These are phyloP conservation scores for Sarocladium strictum DNA, from an alignment of 2,329 filamentous ascomycete species.

Conservation along the genomic window DNA sequence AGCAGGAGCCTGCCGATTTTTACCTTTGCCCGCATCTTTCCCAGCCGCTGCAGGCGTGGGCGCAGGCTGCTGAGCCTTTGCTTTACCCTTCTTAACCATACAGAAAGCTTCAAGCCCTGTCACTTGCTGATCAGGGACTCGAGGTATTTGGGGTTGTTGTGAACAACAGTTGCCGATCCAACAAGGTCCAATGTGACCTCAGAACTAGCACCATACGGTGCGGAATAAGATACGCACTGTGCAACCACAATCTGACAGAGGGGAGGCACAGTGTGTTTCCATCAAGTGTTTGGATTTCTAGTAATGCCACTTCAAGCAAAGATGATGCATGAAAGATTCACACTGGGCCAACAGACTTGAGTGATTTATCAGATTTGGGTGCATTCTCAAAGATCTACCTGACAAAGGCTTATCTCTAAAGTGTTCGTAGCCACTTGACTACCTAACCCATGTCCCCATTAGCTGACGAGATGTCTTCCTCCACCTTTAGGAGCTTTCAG, in stretches of 20 bases:
- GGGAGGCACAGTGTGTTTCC: not conserved
- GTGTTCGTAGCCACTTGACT: conserved; percentile 7
- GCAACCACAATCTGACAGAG: not conserved
- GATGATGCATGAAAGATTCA: no score
- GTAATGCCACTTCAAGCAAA: no score
- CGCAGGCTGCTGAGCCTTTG: conserved; percentile 36
- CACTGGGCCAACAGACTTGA: no score
- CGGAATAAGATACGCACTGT: not conserved
- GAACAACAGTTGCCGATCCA: not conserved
- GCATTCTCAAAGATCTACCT: not conserved
- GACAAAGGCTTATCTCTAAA: conserved; percentile 2
- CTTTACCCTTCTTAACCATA: conserved; percentile 51
- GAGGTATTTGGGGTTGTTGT: not conserved
- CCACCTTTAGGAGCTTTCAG: conserved; percentile 14
- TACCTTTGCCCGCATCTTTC: conserved; percentile 44
- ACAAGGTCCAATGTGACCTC: not conserved
- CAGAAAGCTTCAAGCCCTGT: not conserved
- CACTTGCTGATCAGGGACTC: not conserved
- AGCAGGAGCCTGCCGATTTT: conserved; percentile 28
- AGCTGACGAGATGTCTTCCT: not conserved
- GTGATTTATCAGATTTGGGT: not conserved
- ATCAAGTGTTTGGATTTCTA: no score
- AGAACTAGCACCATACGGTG: not conserved
- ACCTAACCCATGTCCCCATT: not conserved
- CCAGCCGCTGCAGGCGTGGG: conserved; percentile 28